Base-by-base conservation (phyloP, 768 basidiomycete species). In the Leccinum broughii region DNA sequence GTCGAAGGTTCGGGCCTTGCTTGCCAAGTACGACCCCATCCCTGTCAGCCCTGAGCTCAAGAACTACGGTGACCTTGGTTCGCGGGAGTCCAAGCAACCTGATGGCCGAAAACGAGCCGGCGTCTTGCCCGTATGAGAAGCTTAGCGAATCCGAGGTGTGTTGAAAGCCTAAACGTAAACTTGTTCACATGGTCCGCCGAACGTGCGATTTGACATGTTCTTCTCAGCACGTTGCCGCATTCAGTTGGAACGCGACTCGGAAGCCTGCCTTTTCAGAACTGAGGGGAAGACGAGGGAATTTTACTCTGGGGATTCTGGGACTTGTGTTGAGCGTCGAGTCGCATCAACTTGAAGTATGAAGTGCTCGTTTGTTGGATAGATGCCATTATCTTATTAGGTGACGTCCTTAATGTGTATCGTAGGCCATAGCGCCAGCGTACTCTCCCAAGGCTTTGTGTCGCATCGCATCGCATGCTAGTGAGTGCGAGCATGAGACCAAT, bases 41-140 rank as follows among this genome's bases (percentile, higher is more conserved):
- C 57, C 63, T 28, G 58, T 67, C 46, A 68, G 66, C 58, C 98
- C 72, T 98, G 66, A 67, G 57, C 51, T 68, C 26, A 68, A 65
- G 58, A 67, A 68, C 56, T 65, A 67, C 26, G 66, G 66, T 8
- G 66, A 68, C 2, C 2, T 56, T 24, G 66, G 58, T 37, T 67
- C 66, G 11, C 66, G 66, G 37, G 66, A 67, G 63, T 58, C 66
- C n/a, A 56, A 58, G 51, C 66, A 68, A 37, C 22, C 35, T 68
- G 28, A 26, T 67, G 48, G 66, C 64, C 37, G 66, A 68, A 20
- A 67, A 62, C 37, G 56, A 65, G 9, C 63, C 66, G 3, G 63
- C 63, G 0, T 10, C 63, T 6, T 67, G 63, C 37, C 66, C 63
- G 5, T 68, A 65, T 11, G 60, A 62, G 1, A 54, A 24, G 37